A percentile compares a stretch with the other conserved stretches of the same genome.
Conservation (phyloP, 1,139 yeast genomes). For the Kodamaea anthophila region DNA sequence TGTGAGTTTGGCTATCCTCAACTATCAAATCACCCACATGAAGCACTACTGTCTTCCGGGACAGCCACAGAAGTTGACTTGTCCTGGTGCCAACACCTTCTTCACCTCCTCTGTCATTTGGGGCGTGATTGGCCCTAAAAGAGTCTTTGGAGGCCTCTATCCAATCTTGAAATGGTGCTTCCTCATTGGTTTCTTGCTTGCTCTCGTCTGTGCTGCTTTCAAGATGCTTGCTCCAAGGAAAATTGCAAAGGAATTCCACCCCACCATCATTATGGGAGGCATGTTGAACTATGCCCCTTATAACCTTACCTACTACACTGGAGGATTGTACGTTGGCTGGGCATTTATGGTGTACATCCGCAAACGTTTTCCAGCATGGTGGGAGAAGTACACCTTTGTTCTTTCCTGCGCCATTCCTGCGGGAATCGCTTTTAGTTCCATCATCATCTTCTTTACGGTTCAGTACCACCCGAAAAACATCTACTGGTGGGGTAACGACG, state of each 20-base stretch:
- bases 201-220: conserved; percentile 22
- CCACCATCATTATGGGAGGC: conserved; percentile 14
- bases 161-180: conserved; percentile 31
- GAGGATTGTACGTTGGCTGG: conserved; percentile 11
- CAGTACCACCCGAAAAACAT: conserved; percentile 13
- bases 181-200: conserved; percentile 24
- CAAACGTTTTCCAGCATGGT: conserved; percentile 12
- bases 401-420: conserved; percentile 13
- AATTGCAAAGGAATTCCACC: conserved; percentile 13
- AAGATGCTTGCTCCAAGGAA: conserved; percentile 15
- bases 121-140: conserved; percentile 33
- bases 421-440: conserved; percentile 14
- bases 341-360: conserved; percentile 14
- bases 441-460: conserved; percentile 16
- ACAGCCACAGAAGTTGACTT: conserved; percentile 24
- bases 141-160: conserved; percentile 26
- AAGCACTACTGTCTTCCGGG: conserved; percentile 22
- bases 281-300: conserved; percentile 12
- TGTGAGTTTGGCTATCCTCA: conserved; percentile 22
- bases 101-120: conserved; percentile 28
- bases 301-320: conserved; percentile 14
- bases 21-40: conserved; percentile 24
- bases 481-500: conserved; percentile 16
- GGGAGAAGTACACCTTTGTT: conserved; percentile 17
- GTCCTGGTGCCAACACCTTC: conserved; percentile 29